Evolutionary conservation across 2,329 filamentous ascomycete species (phyloP).

Genomic region (Botrytis tulipae): DNA sequence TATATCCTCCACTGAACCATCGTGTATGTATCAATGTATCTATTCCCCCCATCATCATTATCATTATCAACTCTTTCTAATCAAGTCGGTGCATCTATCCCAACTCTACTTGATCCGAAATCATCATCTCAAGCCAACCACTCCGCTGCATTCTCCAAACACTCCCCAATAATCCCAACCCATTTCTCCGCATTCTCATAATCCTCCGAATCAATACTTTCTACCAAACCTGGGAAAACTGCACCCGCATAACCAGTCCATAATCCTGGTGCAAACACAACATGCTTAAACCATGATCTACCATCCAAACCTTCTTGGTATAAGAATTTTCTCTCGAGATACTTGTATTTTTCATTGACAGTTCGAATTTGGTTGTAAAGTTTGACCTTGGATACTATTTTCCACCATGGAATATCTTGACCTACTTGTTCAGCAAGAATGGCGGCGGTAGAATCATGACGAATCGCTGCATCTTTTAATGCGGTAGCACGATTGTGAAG

Average conservation of each 20-base stretch:
- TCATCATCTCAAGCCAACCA: background rate
- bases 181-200: slow-evolving; percentile 58
- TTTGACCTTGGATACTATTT: slow-evolving; percentile 64
- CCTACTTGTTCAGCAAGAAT: slow-evolving; percentile 45
- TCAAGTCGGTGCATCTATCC: background rate
- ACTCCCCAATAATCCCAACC: slow-evolving; percentile 54
- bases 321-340: slow-evolving; percentile 76
- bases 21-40: background rate
- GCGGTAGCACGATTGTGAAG: slow-evolving; percentile 33
- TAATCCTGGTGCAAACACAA: slow-evolving; percentile 85
- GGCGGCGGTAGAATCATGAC: slow-evolving; percentile 36
- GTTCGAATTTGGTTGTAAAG: slow-evolving; percentile 61
- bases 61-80: background rate
- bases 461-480: slow-evolving; percentile 29
- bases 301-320: slow-evolving; percentile 74
- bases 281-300: slow-evolving; percentile 88
- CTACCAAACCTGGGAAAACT: slow-evolving; percentile 61
- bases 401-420: slow-evolving; percentile 72
- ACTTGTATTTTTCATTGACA: slow-evolving; percentile 80
- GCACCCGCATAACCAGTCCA: slow-evolving; percentile 89
- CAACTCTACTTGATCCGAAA: background rate
- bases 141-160: slow-evolving; percentile 4
- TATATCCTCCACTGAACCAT: background rate
- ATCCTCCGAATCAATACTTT: slow-evolving; percentile 60
- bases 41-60: background rate